These are phyloP conservation scores for Colletotrichum eleusines DNA, from an alignment of 2,329 filamentous ascomycete genomes.

Conservation along the genomic window DNA sequence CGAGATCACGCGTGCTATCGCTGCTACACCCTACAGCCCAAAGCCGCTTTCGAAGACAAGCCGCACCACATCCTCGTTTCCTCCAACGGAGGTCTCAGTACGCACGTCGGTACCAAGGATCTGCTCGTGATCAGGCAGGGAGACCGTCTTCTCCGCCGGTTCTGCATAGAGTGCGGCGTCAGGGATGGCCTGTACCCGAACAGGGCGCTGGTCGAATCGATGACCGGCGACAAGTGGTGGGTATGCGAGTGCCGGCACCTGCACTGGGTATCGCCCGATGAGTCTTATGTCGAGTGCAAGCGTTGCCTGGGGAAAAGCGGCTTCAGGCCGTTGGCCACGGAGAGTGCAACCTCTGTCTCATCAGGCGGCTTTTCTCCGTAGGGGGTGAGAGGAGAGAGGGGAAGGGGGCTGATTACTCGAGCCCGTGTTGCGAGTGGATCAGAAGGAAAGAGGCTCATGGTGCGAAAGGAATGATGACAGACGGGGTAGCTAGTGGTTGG, in stretches of 20 bases:
- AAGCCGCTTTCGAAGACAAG: constrained; percentile 23
- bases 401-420: too few relatives aligned
- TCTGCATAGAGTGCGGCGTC: constrained; percentile 58
- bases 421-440: background rate
- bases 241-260: constrained; percentile 52
- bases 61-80: background rate
- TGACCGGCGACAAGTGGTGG: constrained; percentile 55
- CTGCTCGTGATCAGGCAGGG: constrained; percentile 39
- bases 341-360: too few relatives aligned
- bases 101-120: background rate
- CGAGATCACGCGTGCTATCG: constrained; percentile 15
- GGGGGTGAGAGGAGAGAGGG: too few relatives aligned
- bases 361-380: background rate
- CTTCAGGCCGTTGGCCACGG: background rate
- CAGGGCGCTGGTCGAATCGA: constrained; percentile 54
- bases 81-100: background rate
- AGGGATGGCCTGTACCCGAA: constrained; percentile 53
- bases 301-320: background rate
- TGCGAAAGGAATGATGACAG: too few relatives aligned
- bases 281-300: constrained; percentile 6
- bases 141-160: constrained; percentile 50
- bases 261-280: constrained; percentile 1
- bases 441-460: background rate
- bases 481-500: background rate
- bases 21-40: constrained; percentile 42